phyloP scores from a whole-genome alignment of 495 filamentous ascomycete genomes.

The Choiromyces venosus region DNA sequence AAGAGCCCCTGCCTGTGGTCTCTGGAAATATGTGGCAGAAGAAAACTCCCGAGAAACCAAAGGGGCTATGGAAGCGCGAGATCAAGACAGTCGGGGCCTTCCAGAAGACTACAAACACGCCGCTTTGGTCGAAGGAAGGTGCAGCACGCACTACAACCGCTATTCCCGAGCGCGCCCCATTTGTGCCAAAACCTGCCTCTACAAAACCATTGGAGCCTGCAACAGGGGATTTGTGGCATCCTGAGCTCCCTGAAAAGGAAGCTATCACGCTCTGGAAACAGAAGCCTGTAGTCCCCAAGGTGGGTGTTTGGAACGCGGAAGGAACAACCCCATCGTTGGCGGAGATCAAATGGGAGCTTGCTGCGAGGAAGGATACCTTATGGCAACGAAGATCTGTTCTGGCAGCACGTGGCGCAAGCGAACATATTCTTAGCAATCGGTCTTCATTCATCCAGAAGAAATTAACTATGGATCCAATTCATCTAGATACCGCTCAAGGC shows the following conservation, averaged over 20 bases:
- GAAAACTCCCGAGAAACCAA: not conserved
- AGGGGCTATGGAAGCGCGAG: constrained; percentile 25
- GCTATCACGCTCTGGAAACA: constrained; percentile 20
- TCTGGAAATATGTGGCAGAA: constrained; percentile 22
- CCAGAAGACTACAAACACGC: constrained; percentile 12
- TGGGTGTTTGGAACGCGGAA: constrained; percentile 27
- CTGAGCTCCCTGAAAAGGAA: not conserved
- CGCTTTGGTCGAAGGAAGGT: constrained; percentile 34
- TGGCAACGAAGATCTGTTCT: constrained; percentile 30
- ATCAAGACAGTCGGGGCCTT: constrained; percentile 16
- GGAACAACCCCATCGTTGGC: constrained; percentile 26
- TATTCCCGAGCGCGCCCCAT: constrained; percentile 27
- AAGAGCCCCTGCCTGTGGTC: constrained; percentile 23
- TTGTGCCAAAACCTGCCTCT: constrained; percentile 19
- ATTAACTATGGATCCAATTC: not conserved
- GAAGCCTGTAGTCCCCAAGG: not conserved
- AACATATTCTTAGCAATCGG: constrained; percentile 6
- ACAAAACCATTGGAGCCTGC: constrained; percentile 17
- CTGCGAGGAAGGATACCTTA: constrained; percentile 10
- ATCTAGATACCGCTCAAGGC: constrained; percentile 2
- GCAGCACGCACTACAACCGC: constrained; percentile 37
- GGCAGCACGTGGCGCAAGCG: constrained; percentile 7
- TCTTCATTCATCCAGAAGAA: constrained; percentile 9
- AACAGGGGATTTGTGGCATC: constrained; percentile 25
- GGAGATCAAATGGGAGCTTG: constrained; percentile 21